Conservation (phyloP, 345 rosid genomes). For the Passiflora organensis region DNA sequence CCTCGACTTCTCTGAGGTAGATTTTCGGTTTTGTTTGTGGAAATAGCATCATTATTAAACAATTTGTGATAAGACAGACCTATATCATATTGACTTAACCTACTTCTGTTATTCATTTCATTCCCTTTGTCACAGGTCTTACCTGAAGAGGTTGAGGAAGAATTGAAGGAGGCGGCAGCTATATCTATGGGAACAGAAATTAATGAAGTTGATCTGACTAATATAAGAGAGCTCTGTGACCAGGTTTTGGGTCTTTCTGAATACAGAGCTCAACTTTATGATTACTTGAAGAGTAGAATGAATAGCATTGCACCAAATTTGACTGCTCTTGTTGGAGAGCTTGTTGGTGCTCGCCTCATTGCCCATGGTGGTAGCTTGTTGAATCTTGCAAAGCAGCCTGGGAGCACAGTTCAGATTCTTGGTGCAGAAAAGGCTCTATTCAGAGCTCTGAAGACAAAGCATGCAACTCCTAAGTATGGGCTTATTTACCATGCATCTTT, state of each 20-base stretch:
- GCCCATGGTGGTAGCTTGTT: slow-evolving; percentile 92
- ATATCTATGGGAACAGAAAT: slow-evolving; percentile 96
- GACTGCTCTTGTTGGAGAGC: slow-evolving; percentile 93
- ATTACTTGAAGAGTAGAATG: slow-evolving; percentile 86
- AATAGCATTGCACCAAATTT: slow-evolving; percentile 88
- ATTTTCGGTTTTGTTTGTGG: neutral
- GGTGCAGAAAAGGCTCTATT: slow-evolving; percentile 94
- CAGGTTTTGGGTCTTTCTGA: slow-evolving; percentile 82
- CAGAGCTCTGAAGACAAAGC: slow-evolving; percentile 91
- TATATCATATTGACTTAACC: neutral
- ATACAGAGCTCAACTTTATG: slow-evolving; percentile 86
- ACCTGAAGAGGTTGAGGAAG: slow-evolving; percentile 65
- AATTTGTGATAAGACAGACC: no score
- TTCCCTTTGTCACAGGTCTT: slow-evolving; percentile 39
- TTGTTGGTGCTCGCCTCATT: slow-evolving; percentile 90
- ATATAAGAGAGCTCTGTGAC: slow-evolving; percentile 75
- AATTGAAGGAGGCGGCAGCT: slow-evolving; percentile 73
- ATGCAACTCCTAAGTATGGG: slow-evolving; percentile 87
- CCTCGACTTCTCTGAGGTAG: slow-evolving; percentile 82
- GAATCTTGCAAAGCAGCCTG: slow-evolving; percentile 92
- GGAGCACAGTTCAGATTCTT: slow-evolving; percentile 87
- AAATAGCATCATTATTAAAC: no score
- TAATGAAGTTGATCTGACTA: slow-evolving; percentile 67
- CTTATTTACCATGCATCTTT: slow-evolving; percentile 86
- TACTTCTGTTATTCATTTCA: no score